Evolutionary conservation across 805 yeast species (phyloP).

Genomic region (Spathaspora sp.): DNA sequence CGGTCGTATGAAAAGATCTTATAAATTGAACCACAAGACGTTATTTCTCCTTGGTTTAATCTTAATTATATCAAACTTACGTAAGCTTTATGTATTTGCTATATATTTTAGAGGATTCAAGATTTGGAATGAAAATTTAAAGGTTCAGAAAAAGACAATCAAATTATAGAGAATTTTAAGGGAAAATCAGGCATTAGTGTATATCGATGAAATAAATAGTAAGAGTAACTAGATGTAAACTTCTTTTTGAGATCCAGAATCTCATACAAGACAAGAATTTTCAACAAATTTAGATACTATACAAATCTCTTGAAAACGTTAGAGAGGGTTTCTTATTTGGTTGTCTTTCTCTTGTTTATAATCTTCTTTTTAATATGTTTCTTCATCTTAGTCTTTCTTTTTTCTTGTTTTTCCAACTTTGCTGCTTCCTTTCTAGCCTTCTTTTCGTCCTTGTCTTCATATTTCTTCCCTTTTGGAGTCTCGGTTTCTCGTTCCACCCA

Average conservation of each 20-base stretch:
- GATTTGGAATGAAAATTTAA: too few species aligned
- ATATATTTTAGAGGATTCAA: too few species aligned
- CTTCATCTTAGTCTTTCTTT: slow-evolving; percentile 38
- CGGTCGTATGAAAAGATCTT: not conserved
- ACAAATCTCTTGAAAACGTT: not conserved
- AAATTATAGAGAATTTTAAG: too few species aligned
- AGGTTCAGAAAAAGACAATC: too few species aligned
- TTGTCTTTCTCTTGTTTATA: slow-evolving; percentile 64
- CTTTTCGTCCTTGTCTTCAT: slow-evolving; percentile 49
- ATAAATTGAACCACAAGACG: not conserved
- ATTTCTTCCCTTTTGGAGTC: slow-evolving; percentile 65
- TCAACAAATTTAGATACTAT: too few species aligned
- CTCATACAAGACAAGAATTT: too few species aligned
- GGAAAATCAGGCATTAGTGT: too few species aligned
- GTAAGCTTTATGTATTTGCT: too few species aligned
- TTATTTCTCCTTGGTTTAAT: not conserved
- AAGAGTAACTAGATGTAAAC: too few species aligned
- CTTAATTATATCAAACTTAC: not conserved
- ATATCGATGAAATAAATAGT: too few species aligned
- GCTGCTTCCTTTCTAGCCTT: slow-evolving; percentile 38
- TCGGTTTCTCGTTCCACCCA: slow-evolving; percentile 41
- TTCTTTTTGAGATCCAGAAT: too few species aligned
- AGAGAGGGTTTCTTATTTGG: not conserved
- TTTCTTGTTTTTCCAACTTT: slow-evolving; percentile 28
- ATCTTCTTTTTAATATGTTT: slow-evolving; percentile 29